Conservation (phyloP, 352 stramenopile species). For the Globisporangium polare region DNA sequence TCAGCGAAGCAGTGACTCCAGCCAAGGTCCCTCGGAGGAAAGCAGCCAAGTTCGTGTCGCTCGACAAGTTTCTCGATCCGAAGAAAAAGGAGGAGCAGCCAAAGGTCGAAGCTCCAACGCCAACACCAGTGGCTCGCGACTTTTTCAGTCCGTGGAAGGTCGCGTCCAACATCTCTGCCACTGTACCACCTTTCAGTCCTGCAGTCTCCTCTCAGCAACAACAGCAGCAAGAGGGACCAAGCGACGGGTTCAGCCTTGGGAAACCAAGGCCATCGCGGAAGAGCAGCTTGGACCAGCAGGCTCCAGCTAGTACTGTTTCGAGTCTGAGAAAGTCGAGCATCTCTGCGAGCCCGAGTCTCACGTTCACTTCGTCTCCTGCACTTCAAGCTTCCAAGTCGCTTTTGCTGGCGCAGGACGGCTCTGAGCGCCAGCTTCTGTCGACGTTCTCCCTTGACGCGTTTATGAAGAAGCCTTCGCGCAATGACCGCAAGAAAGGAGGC, state of each 20-base stretch:
- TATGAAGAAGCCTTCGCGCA: conserved; percentile 45
- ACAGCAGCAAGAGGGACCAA: background rate
- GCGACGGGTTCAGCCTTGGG: conserved; percentile 25
- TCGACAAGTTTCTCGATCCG: conserved; percentile 40
- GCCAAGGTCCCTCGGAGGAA: conserved; percentile 17
- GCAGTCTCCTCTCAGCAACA: background rate
- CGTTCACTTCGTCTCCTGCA: conserved; percentile 18
- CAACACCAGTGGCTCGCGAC: background rate
- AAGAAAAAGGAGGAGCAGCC: conserved; percentile 15
- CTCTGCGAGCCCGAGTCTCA: conserved; percentile 30
- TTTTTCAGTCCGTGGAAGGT: conserved; percentile 21
- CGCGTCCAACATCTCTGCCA: background rate
- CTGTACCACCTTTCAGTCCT: background rate
- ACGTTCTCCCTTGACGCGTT: conserved; percentile 66
- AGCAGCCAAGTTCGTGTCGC: conserved; percentile 51
- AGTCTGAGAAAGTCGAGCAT: conserved; percentile 27
- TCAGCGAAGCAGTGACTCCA: background rate
- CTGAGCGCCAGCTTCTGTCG: conserved; percentile 34
- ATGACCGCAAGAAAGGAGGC: conserved; percentile 17
- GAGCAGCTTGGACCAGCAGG: conserved; percentile 19
- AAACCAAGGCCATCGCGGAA: conserved; percentile 26
- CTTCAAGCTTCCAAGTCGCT: conserved; percentile 16
- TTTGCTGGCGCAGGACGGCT: conserved; percentile 46
- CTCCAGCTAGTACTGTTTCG: background rate
- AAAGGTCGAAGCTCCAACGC: conserved; percentile 6